These are phyloP conservation scores for Symbiodinium natans DNA, from an alignment of 73 alveolate species.

Conservation along the genomic window DNA sequence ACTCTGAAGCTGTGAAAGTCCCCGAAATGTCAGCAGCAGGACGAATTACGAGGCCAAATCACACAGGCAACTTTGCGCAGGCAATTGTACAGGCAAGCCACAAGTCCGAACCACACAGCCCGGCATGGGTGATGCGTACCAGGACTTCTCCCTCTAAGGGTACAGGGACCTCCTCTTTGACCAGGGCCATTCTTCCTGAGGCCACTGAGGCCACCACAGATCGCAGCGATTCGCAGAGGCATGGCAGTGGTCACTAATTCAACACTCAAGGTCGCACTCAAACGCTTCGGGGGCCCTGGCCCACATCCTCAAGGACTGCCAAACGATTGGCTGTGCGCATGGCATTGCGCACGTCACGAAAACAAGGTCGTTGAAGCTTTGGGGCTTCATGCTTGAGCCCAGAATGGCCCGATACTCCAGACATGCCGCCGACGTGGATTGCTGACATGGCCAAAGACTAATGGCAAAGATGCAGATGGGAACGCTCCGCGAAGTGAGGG, in stretches of 20 bases:
- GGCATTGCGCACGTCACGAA: not conserved
- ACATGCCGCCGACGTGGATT: too few species aligned
- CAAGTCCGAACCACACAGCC: slow-evolving; percentile 29
- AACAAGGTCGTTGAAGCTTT: too few species aligned
- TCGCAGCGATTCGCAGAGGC: not conserved
- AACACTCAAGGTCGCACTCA: not conserved
- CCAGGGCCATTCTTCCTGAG: not conserved
- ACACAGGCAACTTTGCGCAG: not conserved
- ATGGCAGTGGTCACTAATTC: not conserved
- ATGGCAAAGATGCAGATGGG: too few species aligned
- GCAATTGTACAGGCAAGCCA: not conserved
- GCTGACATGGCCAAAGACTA: too few species aligned
- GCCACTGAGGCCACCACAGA: not conserved
- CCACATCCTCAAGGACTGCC: slow-evolving; percentile 12
- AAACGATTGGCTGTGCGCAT: not conserved
- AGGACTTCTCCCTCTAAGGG: not conserved
- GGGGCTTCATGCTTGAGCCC: not conserved
- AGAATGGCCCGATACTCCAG: too few species aligned
- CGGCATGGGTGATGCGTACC: slow-evolving; percentile 48
- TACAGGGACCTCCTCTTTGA: not conserved
- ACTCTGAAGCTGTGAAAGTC: too few species aligned
- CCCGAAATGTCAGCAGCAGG: not conserved
- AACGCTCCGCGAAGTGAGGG: too few species aligned
- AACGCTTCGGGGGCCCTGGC: not conserved
- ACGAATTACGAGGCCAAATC: not conserved